Conservation (phyloP, 2,329 filamentous ascomycete genomes). For the Botryosphaeria dothidea region DNA sequence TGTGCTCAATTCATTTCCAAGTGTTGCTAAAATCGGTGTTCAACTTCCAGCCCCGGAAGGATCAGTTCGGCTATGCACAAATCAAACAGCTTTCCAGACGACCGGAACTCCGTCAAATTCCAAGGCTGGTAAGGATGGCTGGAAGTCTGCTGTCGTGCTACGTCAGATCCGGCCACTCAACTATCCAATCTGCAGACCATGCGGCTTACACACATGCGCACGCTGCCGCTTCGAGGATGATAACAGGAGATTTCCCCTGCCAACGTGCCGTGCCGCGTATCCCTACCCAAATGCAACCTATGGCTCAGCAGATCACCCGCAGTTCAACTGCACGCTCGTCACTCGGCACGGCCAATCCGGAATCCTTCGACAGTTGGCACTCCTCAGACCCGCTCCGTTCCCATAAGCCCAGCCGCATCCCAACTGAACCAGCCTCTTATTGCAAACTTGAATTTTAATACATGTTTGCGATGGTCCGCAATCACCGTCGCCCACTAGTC, state of each 20-base stretch:
- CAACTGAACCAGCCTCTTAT: background rate
- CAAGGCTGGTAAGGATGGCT: background rate
- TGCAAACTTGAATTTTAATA: background rate
- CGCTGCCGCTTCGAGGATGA: background rate
- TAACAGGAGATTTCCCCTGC: background rate
- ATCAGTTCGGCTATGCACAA: background rate
- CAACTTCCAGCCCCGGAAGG: background rate
- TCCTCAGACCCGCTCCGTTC: background rate
- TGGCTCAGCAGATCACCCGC: background rate
- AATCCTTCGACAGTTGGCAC: background rate
- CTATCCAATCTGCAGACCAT: background rate
- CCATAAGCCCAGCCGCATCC: background rate
- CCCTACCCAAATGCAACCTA: background rate
- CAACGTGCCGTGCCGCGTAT: background rate
- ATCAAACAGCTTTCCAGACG: background rate
- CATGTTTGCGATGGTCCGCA: background rate
- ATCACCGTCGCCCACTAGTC: background rate
- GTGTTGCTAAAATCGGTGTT: background rate
- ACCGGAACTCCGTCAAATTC: background rate
- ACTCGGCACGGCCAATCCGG: background rate
- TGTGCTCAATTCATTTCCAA: too few species aligned
- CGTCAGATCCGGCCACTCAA: background rate
- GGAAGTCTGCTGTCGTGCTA: background rate
- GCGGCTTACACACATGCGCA: slow-evolving; percentile 4
- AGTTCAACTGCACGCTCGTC: background rate